Base-by-base conservation (phyloP, 371 early-diverging fungal species). In the Mucor irregularis region DNA sequence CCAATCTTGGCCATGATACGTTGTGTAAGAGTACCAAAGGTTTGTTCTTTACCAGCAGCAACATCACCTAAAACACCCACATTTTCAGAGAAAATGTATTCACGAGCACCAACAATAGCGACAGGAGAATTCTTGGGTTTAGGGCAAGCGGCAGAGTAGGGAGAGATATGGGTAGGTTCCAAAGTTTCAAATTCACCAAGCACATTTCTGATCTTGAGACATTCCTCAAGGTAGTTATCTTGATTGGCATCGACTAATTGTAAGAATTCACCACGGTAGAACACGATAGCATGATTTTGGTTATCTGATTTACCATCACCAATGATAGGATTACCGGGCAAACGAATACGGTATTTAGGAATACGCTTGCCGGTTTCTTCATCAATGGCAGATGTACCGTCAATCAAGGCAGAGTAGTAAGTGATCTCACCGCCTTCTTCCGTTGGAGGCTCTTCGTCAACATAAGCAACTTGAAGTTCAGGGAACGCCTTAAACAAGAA, bases 301-400 rank as follows among this genome's bases (percentile, higher is more conserved):
- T 94, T 93, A 67, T 93, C 94, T 0, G 92, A 87, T 73, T 93
- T 93, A 56, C 94, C 94, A 66, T 95, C 95, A 24, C 95, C 94
- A 11, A 95, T 69, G 49, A 94, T 91, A 1, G 94, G 93, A 60
- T 87, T 87, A 5, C 95, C 95, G 0, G 95, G 95, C 14, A 95
- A 76, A 46, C 90, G 84, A 26, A 94, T 78, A 22, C 89, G 79
- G 65, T 84, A 91, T 53, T 77, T 80, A 26, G 93, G 91, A 62
- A 78, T 84, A 59, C 91, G 82, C 39, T 80, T 81, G 5, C 90
- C 90, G 1, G 42, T n/a, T 54, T 89, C 80, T 10, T 80, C 75
- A 49, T 77, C 58, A 19, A 81, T 35, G 56, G 85, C 82, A 47
- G 86, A 89, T 45, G 74, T 75, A 3, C 92, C 92, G 64, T 91